Conservation (phyloP, 208 protist genomes). For the Leishmania tropica region DNA sequence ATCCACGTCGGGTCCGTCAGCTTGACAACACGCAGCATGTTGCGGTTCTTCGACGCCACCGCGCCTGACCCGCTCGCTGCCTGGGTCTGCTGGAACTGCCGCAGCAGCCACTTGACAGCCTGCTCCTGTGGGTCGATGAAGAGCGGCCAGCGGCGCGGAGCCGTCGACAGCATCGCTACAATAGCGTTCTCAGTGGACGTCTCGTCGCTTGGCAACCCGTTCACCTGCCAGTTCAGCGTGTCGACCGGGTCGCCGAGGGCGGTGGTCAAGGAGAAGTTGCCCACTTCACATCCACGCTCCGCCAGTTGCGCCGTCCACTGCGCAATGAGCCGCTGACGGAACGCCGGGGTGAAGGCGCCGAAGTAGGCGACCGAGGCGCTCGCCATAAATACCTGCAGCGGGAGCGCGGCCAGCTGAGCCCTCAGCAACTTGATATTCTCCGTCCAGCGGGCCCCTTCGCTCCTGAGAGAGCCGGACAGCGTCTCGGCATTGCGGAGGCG, state of each 20-base stretch:
- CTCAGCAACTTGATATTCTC: slow-evolving; percentile 88
- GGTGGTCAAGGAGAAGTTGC: slow-evolving; percentile 40
- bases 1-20: slow-evolving; percentile 93
- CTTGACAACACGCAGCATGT: slow-evolving; percentile 83
- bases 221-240: slow-evolving; percentile 97
- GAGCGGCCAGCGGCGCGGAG: slow-evolving; percentile 92
- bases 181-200: slow-evolving; percentile 97
- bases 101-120: slow-evolving; percentile 94
- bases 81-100: slow-evolving; percentile 64
- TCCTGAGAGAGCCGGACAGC: slow-evolving; percentile 93
- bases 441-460: slow-evolving; percentile 95
- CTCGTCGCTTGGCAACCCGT: slow-evolving; percentile 96
- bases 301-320: slow-evolving; percentile 73
- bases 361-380: slow-evolving; percentile 96
- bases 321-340: slow-evolving; percentile 87
- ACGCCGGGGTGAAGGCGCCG: slow-evolving; percentile 94
- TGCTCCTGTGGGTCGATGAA: slow-evolving; percentile 97
- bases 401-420: slow-evolving; percentile 71
- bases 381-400: slow-evolving; percentile 95
- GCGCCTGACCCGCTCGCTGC: slow-evolving; percentile 21
- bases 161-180: slow-evolving; percentile 79
- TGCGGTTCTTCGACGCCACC: slow-evolving; percentile 31
- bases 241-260: slow-evolving; percentile 95
- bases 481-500: slow-evolving; percentile 95
- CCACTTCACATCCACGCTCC: slow-evolving; percentile 61